These are phyloP conservation scores for Flaveria ramosissima DNA, from an alignment of 129 eudicot genomes.

Conservation along the genomic window DNA sequence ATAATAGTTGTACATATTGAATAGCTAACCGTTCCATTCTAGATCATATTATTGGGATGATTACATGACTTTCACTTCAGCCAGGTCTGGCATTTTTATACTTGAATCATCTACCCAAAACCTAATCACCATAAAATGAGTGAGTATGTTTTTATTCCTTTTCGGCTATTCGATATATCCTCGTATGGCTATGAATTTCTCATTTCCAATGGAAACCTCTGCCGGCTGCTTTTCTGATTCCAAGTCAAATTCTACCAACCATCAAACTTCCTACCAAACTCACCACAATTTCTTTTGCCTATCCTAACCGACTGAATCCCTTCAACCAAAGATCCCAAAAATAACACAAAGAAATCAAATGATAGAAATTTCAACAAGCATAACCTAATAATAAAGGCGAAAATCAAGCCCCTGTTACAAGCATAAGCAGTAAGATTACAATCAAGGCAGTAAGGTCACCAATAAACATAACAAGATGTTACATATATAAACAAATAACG, in stretches of 20 bases:
- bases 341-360: no score
- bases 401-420: background rate
- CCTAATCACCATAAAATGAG: background rate
- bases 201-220: no score
- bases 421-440: background rate
- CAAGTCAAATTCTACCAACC: no score
- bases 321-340: background rate
- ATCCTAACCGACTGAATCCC: background rate
- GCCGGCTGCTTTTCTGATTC: no score
- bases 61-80: background rate
- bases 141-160: background rate
- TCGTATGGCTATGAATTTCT: no score
- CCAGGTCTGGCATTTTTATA: background rate
- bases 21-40: background rate
- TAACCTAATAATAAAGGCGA: conserved; percentile 18
- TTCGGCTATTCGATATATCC: no score
- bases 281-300: background rate
- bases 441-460: background rate
- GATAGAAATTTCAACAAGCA: background rate
- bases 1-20: background rate
- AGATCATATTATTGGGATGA: background rate
- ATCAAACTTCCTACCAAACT: background rate
- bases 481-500: background rate
- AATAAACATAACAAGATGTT: background rate
- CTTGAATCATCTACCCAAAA: background rate